A percentile compares a stretch with the other conserved stretches of the same genome.
phyloP scores from a whole-genome alignment of 1,284 basidiomycete genomes.

The Ustilago esculenta region DNA sequence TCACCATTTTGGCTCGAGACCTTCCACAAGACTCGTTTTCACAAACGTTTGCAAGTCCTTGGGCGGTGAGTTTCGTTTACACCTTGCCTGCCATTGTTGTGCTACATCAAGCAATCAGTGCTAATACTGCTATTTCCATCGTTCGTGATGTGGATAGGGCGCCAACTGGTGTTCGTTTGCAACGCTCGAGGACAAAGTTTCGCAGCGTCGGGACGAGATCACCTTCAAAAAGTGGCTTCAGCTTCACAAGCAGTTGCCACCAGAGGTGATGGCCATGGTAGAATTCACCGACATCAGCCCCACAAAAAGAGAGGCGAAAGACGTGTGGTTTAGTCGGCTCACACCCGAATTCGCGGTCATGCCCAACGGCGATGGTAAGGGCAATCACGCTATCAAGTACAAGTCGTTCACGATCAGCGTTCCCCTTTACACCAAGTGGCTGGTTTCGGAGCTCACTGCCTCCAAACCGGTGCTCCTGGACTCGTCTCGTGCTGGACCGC shows the following conservation, averaged over 20 bases:
- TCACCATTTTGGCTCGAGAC: conserved; percentile 76
- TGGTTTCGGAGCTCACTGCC: conserved; percentile 43
- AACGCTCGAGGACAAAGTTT: conserved; percentile 60
- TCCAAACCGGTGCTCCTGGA: conserved; percentile 5
- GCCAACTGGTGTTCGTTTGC: conserved; percentile 76
- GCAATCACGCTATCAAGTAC: conserved; percentile 41
- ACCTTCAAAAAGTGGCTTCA: conserved; percentile 48
- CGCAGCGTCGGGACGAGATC: conserved; percentile 36
- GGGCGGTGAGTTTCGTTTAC: conserved; percentile 70
- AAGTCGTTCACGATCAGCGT: conserved; percentile 51
- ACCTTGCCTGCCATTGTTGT: background rate
- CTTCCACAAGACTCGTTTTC: conserved; percentile 74
- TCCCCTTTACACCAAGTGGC: conserved; percentile 52
- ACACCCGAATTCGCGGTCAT: conserved; percentile 32
- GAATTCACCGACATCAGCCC: conserved; percentile 46
- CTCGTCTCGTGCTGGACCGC: conserved; percentile 25
- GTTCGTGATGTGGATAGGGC: too few relatives aligned
- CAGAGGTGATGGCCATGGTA: conserved; percentile 46
- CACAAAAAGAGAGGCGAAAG: conserved; percentile 22
- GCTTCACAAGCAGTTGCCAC: conserved; percentile 37
- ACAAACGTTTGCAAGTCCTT: conserved; percentile 76
- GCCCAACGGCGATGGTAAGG: conserved; percentile 12
- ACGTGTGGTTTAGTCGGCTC: conserved; percentile 49
- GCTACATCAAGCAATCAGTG: too few relatives aligned
- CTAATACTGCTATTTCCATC: too few relatives aligned